Base-by-base conservation (phyloP, 345 rosid species). In the Euclidium syriacum region DNA sequence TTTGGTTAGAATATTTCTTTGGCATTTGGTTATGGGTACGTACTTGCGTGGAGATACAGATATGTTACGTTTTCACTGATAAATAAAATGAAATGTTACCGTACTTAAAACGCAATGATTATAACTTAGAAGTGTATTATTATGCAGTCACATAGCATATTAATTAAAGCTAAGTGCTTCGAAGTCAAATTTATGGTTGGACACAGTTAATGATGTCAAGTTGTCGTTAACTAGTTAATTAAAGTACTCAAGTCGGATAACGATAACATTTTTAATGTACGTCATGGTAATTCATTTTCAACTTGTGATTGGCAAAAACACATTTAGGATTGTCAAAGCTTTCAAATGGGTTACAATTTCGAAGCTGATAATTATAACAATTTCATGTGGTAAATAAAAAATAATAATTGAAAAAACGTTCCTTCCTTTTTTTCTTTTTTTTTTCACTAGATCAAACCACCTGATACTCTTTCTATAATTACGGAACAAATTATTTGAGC, bases 101-200 rank as follows among this genome's bases (percentile, higher is more conserved):
- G 23, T 34, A 14, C 6, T 15, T 20, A n/a, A 59, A 58, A 43
- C 20, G 41, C 22, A 19, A n/a, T 42, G 39, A 26, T 27, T 58
- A 55, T 1, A 26, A 26, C 18, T 38, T 38, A 15, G 16, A 38
- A 38, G 16, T 42, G 30, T 30, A 43, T 42, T 30, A 3, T 59
- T 39, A 27, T n/a, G n/a, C n/a, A n/a, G n/a, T n/a, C n/a, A n/a
- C n/a, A n/a, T n/a, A 27, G 0, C 10, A 30, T 8, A 11, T 30
- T 11, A 30, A 30, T 30, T 30, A 30, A 7, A 49, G 54, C 23
- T 14, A 14, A 23, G 10, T 36, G 26, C 18, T 47, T 50, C 22
- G 3, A 58, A 58, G 59, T 58, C 59, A 58, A 58, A 30, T 3
- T 12, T 68, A 24, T 68, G n/a, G 72, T 30, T 68, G 72, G 46